Percentiles rank a stretch among this genome's conserved stretches.
Conservation (phyloP, 371 early-diverging fungal genomes). For the Saksenaea oblongispora region DNA sequence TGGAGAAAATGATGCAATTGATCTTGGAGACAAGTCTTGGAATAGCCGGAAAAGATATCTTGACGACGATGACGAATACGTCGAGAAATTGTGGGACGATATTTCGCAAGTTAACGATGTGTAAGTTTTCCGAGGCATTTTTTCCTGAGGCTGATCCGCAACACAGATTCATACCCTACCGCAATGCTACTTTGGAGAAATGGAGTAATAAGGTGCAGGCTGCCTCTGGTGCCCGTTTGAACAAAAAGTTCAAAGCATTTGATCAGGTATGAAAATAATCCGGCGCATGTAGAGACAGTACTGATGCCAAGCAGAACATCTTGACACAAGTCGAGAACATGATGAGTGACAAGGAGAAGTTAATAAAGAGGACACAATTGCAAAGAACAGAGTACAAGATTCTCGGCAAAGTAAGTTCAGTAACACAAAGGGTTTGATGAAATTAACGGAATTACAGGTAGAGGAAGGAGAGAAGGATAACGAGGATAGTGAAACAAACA, state of each 20-base stretch:
- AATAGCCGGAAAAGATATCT: constrained; percentile 48
- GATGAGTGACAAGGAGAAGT: constrained; percentile 71
- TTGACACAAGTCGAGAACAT: constrained; percentile 79
- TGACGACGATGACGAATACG: constrained; percentile 60
- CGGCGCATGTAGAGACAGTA: background rate
- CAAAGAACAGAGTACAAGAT: constrained; percentile 71
- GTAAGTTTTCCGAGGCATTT: constrained; percentile 25
- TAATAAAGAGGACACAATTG: constrained; percentile 86
- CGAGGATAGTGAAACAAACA: constrained; percentile 21
- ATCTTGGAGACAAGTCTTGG: constrained; percentile 22
- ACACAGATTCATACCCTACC: constrained; percentile 67
- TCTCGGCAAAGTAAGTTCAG: constrained; percentile 48
- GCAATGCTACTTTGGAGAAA: constrained; percentile 86
- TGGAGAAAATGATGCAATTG: constrained; percentile 36
- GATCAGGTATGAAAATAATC: constrained; percentile 63
- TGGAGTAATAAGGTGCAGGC: constrained; percentile 91
- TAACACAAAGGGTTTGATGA: background rate
- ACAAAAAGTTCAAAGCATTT: constrained; percentile 93
- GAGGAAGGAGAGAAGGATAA: constrained; percentile 7
- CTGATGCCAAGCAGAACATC: constrained; percentile 40
- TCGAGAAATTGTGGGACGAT: constrained; percentile 63
- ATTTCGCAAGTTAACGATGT: constrained; percentile 58
- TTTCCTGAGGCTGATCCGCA: background rate
- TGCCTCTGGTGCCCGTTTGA: constrained; percentile 67
- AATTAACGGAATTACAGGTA: background rate